Conservation (phyloP, 2,329 filamentous ascomycete species). For the Parastagonospora avenae region DNA sequence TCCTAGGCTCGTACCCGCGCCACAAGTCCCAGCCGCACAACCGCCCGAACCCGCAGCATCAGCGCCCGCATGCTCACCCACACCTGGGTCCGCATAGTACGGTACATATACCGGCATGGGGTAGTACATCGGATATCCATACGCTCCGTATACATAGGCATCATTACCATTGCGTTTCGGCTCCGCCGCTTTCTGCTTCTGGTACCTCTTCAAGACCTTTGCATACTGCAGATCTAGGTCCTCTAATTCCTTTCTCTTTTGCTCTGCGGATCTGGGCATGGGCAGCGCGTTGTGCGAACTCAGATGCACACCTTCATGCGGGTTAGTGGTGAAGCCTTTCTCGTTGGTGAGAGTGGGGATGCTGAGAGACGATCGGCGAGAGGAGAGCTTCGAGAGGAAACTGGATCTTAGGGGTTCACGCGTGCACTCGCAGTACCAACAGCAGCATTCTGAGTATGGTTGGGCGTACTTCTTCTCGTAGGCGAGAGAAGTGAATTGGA, state of each 20-base stretch:
- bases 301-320: constrained; percentile 69
- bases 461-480: constrained; percentile 70
- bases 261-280: constrained; percentile 1
- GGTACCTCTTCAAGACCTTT: constrained; percentile 43
- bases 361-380: constrained; percentile 37
- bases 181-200: constrained; percentile 38
- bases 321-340: constrained; percentile 49
- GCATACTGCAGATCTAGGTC: constrained; percentile 63
- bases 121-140: constrained; percentile 52
- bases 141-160: constrained; percentile 41
- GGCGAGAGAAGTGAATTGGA: constrained; percentile 72
- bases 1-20: constrained; percentile 41
- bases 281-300: constrained; percentile 72
- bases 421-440: constrained; percentile 82
- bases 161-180: constrained; percentile 37
- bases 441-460: constrained; percentile 77
- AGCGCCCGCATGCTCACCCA: constrained; percentile 47
- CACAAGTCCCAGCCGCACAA: constrained; percentile 58
- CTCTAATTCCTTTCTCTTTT: constrained; percentile 32
- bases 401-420: constrained; percentile 58
- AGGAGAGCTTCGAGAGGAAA: constrained; percentile 46
- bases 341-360: constrained; percentile 5
- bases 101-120: constrained; percentile 51
- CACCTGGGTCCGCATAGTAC: constrained; percentile 51
- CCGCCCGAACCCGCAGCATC: constrained; percentile 53